Evolutionary conservation across 176 grass and related monocot genomes (phyloP).

Genomic region (Phyllostachys edulis): DNA sequence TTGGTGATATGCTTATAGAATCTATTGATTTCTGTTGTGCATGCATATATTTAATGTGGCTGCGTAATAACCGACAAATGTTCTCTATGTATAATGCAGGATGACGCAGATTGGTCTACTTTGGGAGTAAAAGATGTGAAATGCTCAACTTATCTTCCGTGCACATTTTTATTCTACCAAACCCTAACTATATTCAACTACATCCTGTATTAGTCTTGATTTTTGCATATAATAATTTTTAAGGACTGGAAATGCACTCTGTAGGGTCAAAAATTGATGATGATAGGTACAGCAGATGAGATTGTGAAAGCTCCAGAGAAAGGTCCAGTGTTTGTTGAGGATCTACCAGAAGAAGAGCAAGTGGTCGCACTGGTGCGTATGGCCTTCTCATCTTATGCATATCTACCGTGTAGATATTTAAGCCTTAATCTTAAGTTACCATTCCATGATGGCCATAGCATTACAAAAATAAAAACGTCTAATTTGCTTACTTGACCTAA

Average conservation of each 20-base stretch:
- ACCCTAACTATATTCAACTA: background rate
- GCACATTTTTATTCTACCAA: conserved; percentile 27
- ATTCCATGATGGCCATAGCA: background rate
- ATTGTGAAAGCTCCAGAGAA: conserved; percentile 99
- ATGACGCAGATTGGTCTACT: conserved; percentile 94
- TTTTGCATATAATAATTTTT: conserved; percentile 18
- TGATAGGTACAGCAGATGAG: conserved; percentile 99
- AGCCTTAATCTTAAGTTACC: conserved; percentile 3
- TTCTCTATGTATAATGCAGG: conserved; percentile 57
- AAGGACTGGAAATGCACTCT: conserved; percentile 30
- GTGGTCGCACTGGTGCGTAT: conserved; percentile 56
- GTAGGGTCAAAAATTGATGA: conserved; percentile 99
- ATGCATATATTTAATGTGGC: background rate
- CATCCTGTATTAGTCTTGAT: background rate
- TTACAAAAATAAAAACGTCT: background rate
- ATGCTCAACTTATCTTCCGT: conserved; percentile 38
- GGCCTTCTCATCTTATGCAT: background rate
- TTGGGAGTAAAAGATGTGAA: conserved; percentile 93
- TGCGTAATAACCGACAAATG: conserved; percentile 20
- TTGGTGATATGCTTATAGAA: conserved; percentile 22
- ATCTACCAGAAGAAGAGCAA: conserved; percentile 99
- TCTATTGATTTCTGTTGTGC: background rate
- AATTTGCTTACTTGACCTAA: conserved; percentile 4
- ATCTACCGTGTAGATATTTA: background rate
- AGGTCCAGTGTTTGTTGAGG: conserved; percentile 88